Evolutionary conservation across 1,139 yeast genomes (phyloP), one percentile per base, ranked within the genome.

Genomic region (Hyphopichia wangnamkhiaoensis): DNA sequence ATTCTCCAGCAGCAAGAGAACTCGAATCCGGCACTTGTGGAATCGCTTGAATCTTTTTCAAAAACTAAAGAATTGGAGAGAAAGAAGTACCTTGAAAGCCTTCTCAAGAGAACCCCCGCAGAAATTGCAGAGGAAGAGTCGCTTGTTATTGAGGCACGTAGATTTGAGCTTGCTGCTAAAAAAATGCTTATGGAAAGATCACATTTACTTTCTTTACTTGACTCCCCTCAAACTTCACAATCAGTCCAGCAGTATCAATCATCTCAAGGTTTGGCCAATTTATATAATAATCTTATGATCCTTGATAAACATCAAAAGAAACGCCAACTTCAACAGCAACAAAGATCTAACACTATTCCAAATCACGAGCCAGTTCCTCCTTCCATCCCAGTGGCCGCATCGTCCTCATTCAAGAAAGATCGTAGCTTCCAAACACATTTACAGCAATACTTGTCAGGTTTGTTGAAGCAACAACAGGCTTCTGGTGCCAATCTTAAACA

Each of bases 41-140:
- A 78, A 40, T 60, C 79, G 39, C 59, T 77, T 41, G 59, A 63
- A 32, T 66, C 83, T 24, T 93, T 74, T 57, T 80, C 88, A 25
- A 84, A 82, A 48, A 52, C 65, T 2, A 80, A 79, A 47, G 98
- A 94, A 58, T 46, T 76, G 18, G 88, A 84, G 49, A 77, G 98
- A 49, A 93, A 91, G 52, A 79, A 79, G 38, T 93, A 93, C 56
- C 67, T 93, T 38, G 85, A 83, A 50, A 79, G 87, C 47, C 68
- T 93, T 24, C 69, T 93, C 34, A 80, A 81, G 39, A 71, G 99
- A 50, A 83, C 94, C 3, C 97, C 98, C 0, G 96, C 97, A 0
- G 98, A 93, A 58, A 88, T 93, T 31, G 98, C 98, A 0, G 98
- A 93, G 61, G 99, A 93, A 60, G 98, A 94, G 59, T 89, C 96